Base-by-base conservation (phyloP, 1,284 basidiomycete genomes). In the Thecaphora thlaspeos region DNA sequence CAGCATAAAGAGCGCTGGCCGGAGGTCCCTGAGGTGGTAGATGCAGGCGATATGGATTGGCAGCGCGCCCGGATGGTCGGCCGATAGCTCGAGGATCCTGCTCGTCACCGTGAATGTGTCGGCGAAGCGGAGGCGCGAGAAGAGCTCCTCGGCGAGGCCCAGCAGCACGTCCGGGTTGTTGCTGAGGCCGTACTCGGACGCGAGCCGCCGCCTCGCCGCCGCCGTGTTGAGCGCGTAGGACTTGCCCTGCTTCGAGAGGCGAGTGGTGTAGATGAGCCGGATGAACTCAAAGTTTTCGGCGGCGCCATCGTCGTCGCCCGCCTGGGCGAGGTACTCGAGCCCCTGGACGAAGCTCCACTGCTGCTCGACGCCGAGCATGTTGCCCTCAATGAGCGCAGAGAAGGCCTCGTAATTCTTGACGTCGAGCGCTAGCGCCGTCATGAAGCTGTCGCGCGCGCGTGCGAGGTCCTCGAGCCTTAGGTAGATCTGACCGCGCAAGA, bases 331-430 rank as follows among this genome's bases (percentile, higher is more conserved):
- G 71, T 90, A 98, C 5, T 88, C 84, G 11, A 99, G 82, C 15
- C 84, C 82, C 78, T 91, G 88, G 1, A 98, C 84, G 67, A 98
- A 94, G 54, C 90, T 87, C 95, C 95, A 98, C 80, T 97, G 74
- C 52, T 75, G 70, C 11, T 66, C 58, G 17, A 43, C 55, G n/a
- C 70, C 66, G 8, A 76, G 53, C 47, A 77, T 57, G 87, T 93
- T 89, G 2, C 91, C 89, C 38, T 87, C 87, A 19, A 97, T 82
- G 7, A 99, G 83, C 60, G 93, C 88, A 49, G 89, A 85, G 71
- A 96, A 98, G 1, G 91, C 88, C 65, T 98, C 95, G 75, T 92
- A 98, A 78, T 94, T 97, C 79, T 96, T 96, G 23, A 98, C 90
- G 71, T 99, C 95, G 14, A 97, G 82, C 0, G 88, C 84, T 15